These are phyloP conservation scores for Craterostigma plantagineum DNA, from an alignment of 257 asterid species.

Conservation along the genomic window DNA sequence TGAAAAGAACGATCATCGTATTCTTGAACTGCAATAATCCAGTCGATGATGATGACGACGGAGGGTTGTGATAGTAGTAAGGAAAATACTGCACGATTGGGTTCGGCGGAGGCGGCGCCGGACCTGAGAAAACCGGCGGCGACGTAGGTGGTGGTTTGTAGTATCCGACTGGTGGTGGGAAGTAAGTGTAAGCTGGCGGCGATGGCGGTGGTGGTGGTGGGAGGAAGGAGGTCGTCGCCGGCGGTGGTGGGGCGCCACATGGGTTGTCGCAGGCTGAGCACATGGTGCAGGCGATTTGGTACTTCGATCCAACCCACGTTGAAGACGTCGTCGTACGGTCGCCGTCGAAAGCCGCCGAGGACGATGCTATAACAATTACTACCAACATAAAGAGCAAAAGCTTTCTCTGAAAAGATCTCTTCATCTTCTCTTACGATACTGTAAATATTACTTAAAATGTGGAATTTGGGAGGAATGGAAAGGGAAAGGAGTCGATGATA, in stretches of 20 bases:
- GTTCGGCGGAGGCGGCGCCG: constrained; percentile 78
- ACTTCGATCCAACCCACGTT: constrained; percentile 76
- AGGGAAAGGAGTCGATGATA: too few species aligned
- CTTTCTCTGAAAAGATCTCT: too few species aligned
- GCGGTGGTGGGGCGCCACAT: constrained; percentile 47
- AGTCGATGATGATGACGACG: constrained; percentile 8
- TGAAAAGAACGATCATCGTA: too few species aligned
- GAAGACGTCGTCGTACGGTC: not conserved
- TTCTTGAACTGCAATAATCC: too few species aligned
- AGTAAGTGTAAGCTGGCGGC: constrained; percentile 10
- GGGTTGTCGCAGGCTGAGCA: constrained; percentile 94
- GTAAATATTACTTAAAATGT: too few species aligned
- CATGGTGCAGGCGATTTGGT: constrained; percentile 79
- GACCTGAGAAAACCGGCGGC: constrained; percentile 46
- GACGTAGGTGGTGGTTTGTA: too few species aligned
- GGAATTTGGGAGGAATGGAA: too few species aligned
- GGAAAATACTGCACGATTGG: constrained; percentile 87
- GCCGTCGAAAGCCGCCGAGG: too few species aligned
- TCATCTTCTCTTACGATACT: too few species aligned
- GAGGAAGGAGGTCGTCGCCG: constrained; percentile 5
- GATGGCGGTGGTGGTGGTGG: not conserved
- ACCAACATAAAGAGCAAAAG: too few species aligned
- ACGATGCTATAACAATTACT: too few species aligned
- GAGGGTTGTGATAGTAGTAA: constrained; percentile 44
- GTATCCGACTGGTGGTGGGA: constrained; percentile 17